Percentiles rank a stretch among this genome's conserved stretches.
phyloP scores from a whole-genome alignment of 441 rosid species.

The Pelargonium australe region DNA sequence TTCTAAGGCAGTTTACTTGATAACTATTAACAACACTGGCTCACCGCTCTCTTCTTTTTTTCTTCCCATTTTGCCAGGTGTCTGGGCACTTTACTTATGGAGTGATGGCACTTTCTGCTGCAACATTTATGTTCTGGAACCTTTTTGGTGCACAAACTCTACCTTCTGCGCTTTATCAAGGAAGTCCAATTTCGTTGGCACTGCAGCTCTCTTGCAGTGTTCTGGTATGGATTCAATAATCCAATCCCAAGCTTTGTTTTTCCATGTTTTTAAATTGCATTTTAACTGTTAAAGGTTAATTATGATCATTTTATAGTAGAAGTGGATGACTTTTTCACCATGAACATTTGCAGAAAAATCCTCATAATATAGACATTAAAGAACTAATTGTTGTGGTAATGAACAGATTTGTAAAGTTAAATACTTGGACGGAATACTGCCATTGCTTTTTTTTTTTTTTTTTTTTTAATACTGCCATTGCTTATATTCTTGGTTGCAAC shows the following conservation, averaged over 20 bases:
- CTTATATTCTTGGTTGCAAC: neutral
- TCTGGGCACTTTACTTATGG: conserved; percentile 96
- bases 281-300: neutral
- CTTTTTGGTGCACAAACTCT: conserved; percentile 59
- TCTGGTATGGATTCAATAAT: conserved; percentile 47
- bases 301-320: neutral
- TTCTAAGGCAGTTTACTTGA: neutral
- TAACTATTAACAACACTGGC: neutral
- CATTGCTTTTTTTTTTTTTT: too few relatives aligned
- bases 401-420: neutral
- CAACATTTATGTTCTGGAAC: conserved; percentile 89
- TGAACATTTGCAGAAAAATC: neutral
- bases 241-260: neutral
- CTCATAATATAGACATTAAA: neutral
- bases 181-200: conserved; percentile 75
- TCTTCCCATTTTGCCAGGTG: conserved; percentile 38
- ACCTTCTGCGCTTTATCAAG: conserved; percentile 55
- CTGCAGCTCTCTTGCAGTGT: conserved; percentile 96
- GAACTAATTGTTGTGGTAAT: neutral
- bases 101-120: conserved; percentile 89
- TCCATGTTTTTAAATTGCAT: neutral
- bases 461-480: neutral
- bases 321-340: neutral
- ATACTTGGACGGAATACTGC: neutral
- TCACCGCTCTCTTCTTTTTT: neutral